Base-by-base conservation (phyloP, 129 eudicot genomes). In the Silybum marianum region DNA sequence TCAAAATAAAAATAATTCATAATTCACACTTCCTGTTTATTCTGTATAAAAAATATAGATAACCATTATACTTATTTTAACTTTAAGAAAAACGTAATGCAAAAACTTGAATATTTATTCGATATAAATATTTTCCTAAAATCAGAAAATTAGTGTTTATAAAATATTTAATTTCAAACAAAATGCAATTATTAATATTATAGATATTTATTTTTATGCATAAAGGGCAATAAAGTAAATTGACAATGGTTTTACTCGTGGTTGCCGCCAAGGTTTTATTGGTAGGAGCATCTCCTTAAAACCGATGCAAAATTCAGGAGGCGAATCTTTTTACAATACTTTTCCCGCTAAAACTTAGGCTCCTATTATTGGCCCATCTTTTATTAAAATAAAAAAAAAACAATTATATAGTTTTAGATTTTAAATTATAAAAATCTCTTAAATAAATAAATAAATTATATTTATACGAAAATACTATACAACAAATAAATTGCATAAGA, bases 211-310 rank as follows among this genome's bases (percentile, higher is more conserved):
- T 34, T 23, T 13, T 54, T 9, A 74, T 10, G 12, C 22, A 44
- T 26, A 26, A 78, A 78, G 72, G 75, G 74, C 32, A 68, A 44
- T 23, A 42, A 4, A 13, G 75, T 78, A 44, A 67, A 25, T 78
- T 24, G 24, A 60, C 24, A 21, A 75, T 34, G 22, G 63, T 34
- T 68, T 76, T 44, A 44, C 80, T 74, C 80, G 85, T 67, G 62
- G 80, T 42, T 74, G 80, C 85, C 80, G 85, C 85, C 75, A 82
- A 82, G 74, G 76, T 82, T 82, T 48, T 69, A 75, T 82, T 75
- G 85, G 81, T 82, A 75, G 81, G 76, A 75, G 85, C 81, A 75
- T 82, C 72, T 82, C 81, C 76, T 75, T 68, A 69, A 75, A 75
- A 82, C 72, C 85, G 62, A 74, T 44, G 69, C 75, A 72, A 30